phyloP scores from a whole-genome alignment of 2,329 filamentous ascomycete genomes.

The Dactylellina drechsleri region DNA sequence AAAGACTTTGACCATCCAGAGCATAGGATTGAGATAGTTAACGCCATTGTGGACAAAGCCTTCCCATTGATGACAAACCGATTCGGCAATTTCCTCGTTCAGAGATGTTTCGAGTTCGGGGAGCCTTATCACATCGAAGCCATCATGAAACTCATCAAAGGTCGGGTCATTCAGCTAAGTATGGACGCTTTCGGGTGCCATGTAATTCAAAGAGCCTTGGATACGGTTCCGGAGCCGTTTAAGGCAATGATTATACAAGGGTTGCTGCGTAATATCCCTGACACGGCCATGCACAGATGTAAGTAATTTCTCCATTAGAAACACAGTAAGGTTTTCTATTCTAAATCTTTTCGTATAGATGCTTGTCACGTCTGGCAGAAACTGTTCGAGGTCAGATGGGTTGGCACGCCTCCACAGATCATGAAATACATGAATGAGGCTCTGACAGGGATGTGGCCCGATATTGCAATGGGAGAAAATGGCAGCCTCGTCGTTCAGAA shows the following conservation, averaged over 20 bases:
- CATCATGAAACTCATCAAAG: constrained; percentile 92
- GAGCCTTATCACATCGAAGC: constrained; percentile 92
- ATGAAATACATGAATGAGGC: constrained; percentile 99
- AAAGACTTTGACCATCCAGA: constrained; percentile 88
- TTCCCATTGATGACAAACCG: constrained; percentile 97
- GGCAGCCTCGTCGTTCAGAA: constrained; percentile 98
- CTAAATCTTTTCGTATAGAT: constrained; percentile 62
- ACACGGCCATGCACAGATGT: constrained; percentile 95
- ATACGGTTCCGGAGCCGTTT: constrained; percentile 95
- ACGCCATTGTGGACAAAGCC: constrained; percentile 73
- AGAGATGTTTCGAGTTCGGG: constrained; percentile 98
- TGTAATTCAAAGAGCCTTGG: constrained; percentile 98
- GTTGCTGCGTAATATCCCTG: constrained; percentile 89
- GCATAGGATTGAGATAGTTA: constrained; percentile 96
- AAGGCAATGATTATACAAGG: constrained; percentile 99
- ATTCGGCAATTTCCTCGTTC: constrained; percentile 97
- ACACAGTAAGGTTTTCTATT: constrained; percentile 7
- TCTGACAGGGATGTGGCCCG: constrained; percentile 96
- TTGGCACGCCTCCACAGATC: constrained; percentile 91
- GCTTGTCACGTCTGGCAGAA: constrained; percentile 99
- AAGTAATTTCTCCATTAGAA: constrained; percentile 8
- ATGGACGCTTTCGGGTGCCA: constrained; percentile 99
- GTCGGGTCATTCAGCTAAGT: constrained; percentile 90
- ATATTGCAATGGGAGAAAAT: constrained; percentile 95
- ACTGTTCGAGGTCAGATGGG: constrained; percentile 97